These are phyloP conservation scores for Lactarius sanguifluus DNA, from an alignment of 768 basidiomycete species.

Conservation along the genomic window DNA sequence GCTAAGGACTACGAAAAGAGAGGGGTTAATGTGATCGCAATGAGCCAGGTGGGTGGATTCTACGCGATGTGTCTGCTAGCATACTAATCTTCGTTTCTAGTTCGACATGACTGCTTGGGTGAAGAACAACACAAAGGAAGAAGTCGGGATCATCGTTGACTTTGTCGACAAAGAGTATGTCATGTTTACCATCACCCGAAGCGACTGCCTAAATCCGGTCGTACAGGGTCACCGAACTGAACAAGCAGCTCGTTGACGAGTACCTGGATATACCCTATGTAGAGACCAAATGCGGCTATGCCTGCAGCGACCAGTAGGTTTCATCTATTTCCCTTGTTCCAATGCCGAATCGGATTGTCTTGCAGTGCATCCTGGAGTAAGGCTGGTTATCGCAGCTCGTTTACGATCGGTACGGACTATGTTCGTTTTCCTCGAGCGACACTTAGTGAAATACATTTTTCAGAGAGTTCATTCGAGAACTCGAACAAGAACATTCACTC, in stretches of 20 bases:
- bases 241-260: slow-evolving; percentile 69
- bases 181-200: slow-evolving; percentile 11
- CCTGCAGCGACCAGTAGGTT: slow-evolving; percentile 87
- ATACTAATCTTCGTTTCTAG: slow-evolving; percentile 39
- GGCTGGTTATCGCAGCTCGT: slow-evolving; percentile 82
- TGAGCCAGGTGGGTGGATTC: slow-evolving; percentile 64
- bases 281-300: slow-evolving; percentile 90
- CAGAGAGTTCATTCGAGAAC: slow-evolving; percentile 70
- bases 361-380: slow-evolving; percentile 78
- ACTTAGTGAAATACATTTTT: slow-evolving; percentile 20
- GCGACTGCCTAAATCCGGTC: slow-evolving; percentile 6
- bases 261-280: slow-evolving; percentile 87
- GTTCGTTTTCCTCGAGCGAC: slow-evolving; percentile 4
- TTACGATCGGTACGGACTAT: slow-evolving; percentile 67
- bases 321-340: slow-evolving; percentile 31
- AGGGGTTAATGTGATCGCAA: slow-evolving; percentile 68
- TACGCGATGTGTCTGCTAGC: slow-evolving; percentile 2
- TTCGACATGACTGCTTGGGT: slow-evolving; percentile 97
- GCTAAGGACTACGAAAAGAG: slow-evolving; percentile 69
- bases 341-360: slow-evolving; percentile 32
- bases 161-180: slow-evolving; percentile 64
- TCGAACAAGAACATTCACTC: slow-evolving; percentile 86
- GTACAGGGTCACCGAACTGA: slow-evolving; percentile 72
- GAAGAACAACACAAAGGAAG: slow-evolving; percentile 59
- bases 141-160: slow-evolving; percentile 82